A percentile compares a stretch with the other conserved stretches of the same genome.
Conservation (phyloP, 1,284 basidiomycete species). For the Xerocomus amazonicus region DNA sequence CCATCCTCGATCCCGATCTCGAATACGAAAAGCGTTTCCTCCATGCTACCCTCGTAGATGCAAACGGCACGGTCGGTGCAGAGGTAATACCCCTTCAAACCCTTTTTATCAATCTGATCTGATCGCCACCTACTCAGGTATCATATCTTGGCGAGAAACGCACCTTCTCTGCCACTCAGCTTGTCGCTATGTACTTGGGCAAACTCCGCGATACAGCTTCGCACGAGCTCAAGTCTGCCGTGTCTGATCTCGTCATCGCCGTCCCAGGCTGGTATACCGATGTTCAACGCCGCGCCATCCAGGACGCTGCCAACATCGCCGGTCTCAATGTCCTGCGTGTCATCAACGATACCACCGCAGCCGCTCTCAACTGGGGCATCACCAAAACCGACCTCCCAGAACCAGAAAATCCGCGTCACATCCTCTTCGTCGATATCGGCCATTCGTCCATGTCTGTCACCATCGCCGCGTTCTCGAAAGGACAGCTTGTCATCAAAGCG, state of each 20-base stretch:
- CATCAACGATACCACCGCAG: slow-evolving; percentile 92
- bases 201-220: slow-evolving; percentile 85
- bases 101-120: slow-evolving; percentile 13
- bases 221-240: slow-evolving; percentile 77
- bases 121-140: slow-evolving; percentile 51
- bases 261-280: slow-evolving; percentile 96
- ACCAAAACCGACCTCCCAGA: slow-evolving; percentile 92
- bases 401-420: slow-evolving; percentile 74
- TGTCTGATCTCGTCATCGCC: slow-evolving; percentile 90
- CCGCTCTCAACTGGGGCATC: slow-evolving; percentile 93
- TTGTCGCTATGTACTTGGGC: slow-evolving; percentile 82
- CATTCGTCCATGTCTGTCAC: slow-evolving; percentile 85
- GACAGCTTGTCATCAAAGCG: slow-evolving; percentile 80
- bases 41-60: slow-evolving; percentile 81
- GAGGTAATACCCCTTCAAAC: slow-evolving; percentile 52
- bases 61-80: slow-evolving; percentile 75
- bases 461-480: slow-evolving; percentile 89
- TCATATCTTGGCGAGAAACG: slow-evolving; percentile 80
- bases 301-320: slow-evolving; percentile 86
- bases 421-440: slow-evolving; percentile 91
- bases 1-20: slow-evolving; percentile 74
- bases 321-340: slow-evolving; percentile 86
- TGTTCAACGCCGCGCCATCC: slow-evolving; percentile 79
- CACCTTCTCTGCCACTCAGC: slow-evolving; percentile 80
- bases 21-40: slow-evolving; percentile 86